Evolutionary conservation across 2,329 filamentous ascomycete species (phyloP).

Genomic region (Fusarium chaquense): DNA sequence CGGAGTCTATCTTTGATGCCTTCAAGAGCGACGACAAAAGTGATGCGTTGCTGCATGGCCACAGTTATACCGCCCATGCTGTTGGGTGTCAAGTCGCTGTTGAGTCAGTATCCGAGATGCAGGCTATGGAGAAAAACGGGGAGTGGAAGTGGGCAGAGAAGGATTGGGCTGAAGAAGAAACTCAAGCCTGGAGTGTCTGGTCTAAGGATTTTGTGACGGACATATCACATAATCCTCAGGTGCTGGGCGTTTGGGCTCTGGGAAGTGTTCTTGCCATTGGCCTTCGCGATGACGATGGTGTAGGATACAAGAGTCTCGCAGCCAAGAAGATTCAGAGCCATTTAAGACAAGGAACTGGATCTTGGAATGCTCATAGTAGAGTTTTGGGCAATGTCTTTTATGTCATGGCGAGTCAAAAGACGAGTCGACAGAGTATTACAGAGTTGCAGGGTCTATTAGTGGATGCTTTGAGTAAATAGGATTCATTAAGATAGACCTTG

Average conservation of each 20-base stretch:
- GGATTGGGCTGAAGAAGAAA: conserved; percentile 22
- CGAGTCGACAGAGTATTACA: conserved; percentile 46
- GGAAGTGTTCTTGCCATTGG: conserved; percentile 80
- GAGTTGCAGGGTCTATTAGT: conserved; percentile 38
- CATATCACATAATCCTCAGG: conserved; percentile 67
- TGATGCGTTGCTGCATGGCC: conserved; percentile 83
- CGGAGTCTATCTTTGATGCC: conserved; percentile 76
- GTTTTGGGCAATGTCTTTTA: conserved; percentile 71
- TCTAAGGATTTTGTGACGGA: conserved; percentile 67
- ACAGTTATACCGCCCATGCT: conserved; percentile 88
- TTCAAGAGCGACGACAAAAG: conserved; percentile 80
- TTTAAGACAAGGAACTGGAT: conserved; percentile 47
- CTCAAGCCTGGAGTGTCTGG: conserved; percentile 76
- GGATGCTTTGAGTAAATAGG: conserved; percentile 29
- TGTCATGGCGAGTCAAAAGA: conserved; percentile 67
- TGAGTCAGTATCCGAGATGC: conserved; percentile 72
- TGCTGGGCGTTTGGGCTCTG: conserved; percentile 77
- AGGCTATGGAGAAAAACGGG: conserved; percentile 65
- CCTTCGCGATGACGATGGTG: conserved; percentile 56
- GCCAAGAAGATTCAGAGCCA: conserved; percentile 58
- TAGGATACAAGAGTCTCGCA: conserved; percentile 62
- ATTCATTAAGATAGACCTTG: not conserved
- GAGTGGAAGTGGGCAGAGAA: conserved; percentile 61
- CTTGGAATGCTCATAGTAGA: conserved; percentile 65
- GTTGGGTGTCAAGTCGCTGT: conserved; percentile 83